A percentile compares a stretch with the other conserved stretches of the same genome.
phyloP scores from a whole-genome alignment of 1,284 basidiomycete species.

The Ceratobasidium papillatum region DNA sequence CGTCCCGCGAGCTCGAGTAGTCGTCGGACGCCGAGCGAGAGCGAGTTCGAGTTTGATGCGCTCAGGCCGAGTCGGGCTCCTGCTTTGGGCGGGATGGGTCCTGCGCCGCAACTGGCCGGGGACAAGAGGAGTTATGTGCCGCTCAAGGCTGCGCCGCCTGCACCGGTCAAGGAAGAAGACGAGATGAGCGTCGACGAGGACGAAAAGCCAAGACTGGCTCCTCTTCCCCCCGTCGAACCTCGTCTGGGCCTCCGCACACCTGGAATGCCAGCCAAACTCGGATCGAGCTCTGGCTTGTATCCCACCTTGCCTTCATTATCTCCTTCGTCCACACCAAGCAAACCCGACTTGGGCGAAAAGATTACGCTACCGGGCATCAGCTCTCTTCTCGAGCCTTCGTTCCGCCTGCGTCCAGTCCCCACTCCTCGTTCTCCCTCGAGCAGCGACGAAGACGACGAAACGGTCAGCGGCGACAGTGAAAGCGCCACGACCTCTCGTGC shows the following conservation, averaged over 20 bases:
- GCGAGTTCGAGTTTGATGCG: slow-evolving; percentile 15
- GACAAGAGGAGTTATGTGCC: slow-evolving; percentile 33
- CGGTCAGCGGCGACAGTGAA: not conserved
- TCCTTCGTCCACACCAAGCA: not conserved
- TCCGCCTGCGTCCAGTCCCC: slow-evolving; percentile 27
- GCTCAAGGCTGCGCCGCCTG: slow-evolving; percentile 41
- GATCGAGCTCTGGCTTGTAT: slow-evolving; percentile 8
- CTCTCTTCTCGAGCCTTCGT: slow-evolving; percentile 32
- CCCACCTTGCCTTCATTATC: slow-evolving; percentile 1
- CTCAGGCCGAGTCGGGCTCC: slow-evolving; percentile 22
- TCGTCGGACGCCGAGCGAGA: slow-evolving; percentile 15
- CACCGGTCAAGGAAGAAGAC: slow-evolving; percentile 37
- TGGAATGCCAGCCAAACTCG: slow-evolving; percentile 33
- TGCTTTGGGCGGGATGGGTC: slow-evolving; percentile 12
- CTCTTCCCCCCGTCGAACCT: slow-evolving; percentile 22
- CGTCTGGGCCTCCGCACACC: slow-evolving; percentile 30
- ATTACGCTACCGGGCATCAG: slow-evolving; percentile 28
- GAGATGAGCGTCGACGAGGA: slow-evolving; percentile 42
- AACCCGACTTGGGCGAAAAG: not conserved
- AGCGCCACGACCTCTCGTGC: slow-evolving; percentile 26
- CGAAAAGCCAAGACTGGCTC: not conserved
- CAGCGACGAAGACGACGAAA: slow-evolving; percentile 24
- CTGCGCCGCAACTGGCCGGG: not conserved
- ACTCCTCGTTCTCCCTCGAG: not conserved
- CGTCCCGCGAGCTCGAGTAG: slow-evolving; percentile 24